Conservation (phyloP, 2,329 filamentous ascomycete genomes). For the Fusarium tuaranense region DNA sequence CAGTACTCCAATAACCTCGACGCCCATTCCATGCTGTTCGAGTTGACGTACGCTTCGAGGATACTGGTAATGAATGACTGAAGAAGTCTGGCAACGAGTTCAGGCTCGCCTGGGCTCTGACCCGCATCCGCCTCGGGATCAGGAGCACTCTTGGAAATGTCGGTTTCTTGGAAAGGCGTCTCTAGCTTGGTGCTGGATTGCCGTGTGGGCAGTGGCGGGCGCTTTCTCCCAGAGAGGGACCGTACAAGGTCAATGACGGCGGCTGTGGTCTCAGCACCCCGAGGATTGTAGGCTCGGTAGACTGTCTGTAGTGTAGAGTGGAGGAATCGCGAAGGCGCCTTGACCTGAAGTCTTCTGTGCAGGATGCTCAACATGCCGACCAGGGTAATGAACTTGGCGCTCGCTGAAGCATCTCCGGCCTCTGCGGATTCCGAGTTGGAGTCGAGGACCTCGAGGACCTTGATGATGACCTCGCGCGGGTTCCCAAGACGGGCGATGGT, state of each 20-base stretch:
- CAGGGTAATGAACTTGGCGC: constrained; percentile 73
- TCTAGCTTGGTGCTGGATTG: constrained; percentile 69
- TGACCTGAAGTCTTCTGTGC: constrained; percentile 80
- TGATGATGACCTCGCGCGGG: constrained; percentile 83
- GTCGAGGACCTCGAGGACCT: constrained; percentile 80
- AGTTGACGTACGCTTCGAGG: constrained; percentile 78
- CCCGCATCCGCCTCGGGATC: constrained; percentile 67
- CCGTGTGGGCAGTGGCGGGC: constrained; percentile 71
- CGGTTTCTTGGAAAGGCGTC: constrained; percentile 67
- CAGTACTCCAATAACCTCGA: constrained; percentile 76
- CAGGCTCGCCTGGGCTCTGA: constrained; percentile 65
- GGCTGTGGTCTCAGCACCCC: constrained; percentile 74
- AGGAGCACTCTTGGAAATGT: constrained; percentile 66
- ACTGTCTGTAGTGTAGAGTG: constrained; percentile 81
- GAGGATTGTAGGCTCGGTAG: constrained; percentile 72
- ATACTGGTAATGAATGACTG: constrained; percentile 84
- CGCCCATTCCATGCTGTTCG: constrained; percentile 70
- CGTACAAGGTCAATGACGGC: constrained; percentile 78
- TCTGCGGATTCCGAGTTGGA: constrained; percentile 55
- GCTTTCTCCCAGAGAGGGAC: constrained; percentile 73
- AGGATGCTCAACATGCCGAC: constrained; percentile 79
- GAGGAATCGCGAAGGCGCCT: constrained; percentile 82
- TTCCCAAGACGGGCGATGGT: constrained; percentile 83
- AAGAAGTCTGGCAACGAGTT: constrained; percentile 72
- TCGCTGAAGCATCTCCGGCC: constrained; percentile 49